Conservation (phyloP, 495 filamentous ascomycete genomes). For the Penicillium bialowiezense region DNA sequence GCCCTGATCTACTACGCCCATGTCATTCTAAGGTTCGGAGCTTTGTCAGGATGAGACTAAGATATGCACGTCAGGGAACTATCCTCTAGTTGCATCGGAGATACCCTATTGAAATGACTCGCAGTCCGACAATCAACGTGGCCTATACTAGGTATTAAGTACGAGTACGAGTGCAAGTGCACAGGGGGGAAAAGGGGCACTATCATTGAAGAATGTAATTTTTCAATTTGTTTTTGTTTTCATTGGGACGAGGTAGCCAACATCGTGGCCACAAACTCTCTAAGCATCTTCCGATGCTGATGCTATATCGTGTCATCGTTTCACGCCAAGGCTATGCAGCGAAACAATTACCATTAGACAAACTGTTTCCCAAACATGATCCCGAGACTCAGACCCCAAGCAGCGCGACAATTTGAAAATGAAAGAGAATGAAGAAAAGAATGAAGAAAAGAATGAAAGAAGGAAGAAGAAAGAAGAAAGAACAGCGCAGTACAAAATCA, state of each 20-base stretch:
- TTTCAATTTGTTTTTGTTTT: background rate
- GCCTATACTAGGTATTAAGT: background rate
- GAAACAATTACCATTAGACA: constrained; percentile 12
- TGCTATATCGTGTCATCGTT: background rate
- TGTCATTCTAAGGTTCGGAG: background rate
- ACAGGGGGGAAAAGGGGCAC: no score
- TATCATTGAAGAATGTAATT: no score
- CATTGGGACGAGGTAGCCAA: background rate
- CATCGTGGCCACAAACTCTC: no score
- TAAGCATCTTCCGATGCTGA: no score
- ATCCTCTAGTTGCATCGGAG: constrained; percentile 1
- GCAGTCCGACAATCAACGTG: background rate
- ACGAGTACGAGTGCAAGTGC: no score
- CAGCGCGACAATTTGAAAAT: constrained; percentile 2
- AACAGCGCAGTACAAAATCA: background rate
- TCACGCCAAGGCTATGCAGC: background rate
- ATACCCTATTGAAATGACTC: background rate
- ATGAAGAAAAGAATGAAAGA: no score
- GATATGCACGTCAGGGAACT: constrained; percentile 2
- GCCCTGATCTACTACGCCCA: background rate
- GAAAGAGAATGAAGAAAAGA: no score
- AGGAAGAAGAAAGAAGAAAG: no score
- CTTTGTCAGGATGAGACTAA: background rate
- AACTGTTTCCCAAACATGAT: constrained; percentile 1
- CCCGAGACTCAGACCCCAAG: constrained; percentile 1